phyloP scores from a whole-genome alignment of 2,329 filamentous ascomycete genomes.

The Fusarium algeriense region DNA sequence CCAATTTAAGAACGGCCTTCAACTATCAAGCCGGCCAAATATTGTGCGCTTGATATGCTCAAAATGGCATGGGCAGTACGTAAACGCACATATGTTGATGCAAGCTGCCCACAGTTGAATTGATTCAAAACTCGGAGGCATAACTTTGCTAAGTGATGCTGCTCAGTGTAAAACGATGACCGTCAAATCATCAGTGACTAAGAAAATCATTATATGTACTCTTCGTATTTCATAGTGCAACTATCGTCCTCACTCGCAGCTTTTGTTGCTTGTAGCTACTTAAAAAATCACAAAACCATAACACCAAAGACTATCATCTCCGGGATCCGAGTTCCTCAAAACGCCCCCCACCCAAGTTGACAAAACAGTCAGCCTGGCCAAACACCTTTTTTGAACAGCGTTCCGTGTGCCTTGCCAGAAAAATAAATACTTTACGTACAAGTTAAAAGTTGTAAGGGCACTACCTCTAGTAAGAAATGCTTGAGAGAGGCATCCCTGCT shows the following conservation, averaged over 20 bases:
- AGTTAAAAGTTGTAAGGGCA: slow-evolving; percentile 37
- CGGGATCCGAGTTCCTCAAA: slow-evolving; percentile 43
- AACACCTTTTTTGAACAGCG: slow-evolving; percentile 61
- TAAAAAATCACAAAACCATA: slow-evolving; percentile 36
- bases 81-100: neutral
- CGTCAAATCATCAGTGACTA: neutral
- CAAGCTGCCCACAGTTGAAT: neutral
- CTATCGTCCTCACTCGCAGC: slow-evolving; percentile 46
- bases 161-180: neutral
- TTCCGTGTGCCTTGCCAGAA: slow-evolving; percentile 51
- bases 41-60: neutral
- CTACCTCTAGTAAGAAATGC: slow-evolving; percentile 22
- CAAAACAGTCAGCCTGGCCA: slow-evolving; percentile 48
- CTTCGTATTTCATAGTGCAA: slow-evolving; percentile 39
- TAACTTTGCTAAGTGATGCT: neutral
- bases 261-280: slow-evolving; percentile 49
- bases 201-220: slow-evolving; percentile 5
- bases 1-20: neutral
- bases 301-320: slow-evolving; percentile 49
- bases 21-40: neutral
- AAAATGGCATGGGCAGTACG: neutral
- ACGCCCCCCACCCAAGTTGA: slow-evolving; percentile 45
- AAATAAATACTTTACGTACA: slow-evolving; percentile 55
- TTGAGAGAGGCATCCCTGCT: slow-evolving; percentile 15
- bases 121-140: neutral